Evolutionary conservation across 2,329 filamentous ascomycete genomes (phyloP).

Genomic region (Curvularia sp.): DNA sequence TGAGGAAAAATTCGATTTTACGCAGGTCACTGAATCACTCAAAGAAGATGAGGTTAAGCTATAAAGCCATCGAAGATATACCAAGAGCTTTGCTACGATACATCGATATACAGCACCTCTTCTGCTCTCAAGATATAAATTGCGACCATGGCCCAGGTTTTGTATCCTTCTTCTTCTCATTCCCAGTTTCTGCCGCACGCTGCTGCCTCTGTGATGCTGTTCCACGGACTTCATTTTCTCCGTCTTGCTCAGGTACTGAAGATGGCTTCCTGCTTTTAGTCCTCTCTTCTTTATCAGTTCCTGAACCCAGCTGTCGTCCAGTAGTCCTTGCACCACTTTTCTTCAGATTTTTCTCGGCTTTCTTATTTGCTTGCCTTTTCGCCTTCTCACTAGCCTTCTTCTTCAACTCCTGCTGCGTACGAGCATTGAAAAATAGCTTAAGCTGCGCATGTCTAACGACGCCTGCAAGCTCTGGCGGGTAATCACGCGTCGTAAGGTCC

Average conservation of each 20-base stretch:
- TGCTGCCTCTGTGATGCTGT: background rate
- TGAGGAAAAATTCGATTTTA: background rate
- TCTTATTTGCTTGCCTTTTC: background rate
- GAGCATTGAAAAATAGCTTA: constrained; percentile 1
- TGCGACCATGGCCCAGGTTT: background rate
- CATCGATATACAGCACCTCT: background rate
- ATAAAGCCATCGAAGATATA: background rate
- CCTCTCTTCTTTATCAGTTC: background rate
- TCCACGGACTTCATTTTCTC: background rate
- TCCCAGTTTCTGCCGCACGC: background rate
- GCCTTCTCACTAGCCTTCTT: constrained; percentile 2
- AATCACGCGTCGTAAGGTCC: background rate
- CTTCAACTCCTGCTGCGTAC: background rate
- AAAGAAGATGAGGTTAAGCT: background rate
- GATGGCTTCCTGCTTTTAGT: background rate
- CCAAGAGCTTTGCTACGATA: background rate
- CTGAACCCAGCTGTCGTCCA: background rate
- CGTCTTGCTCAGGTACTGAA: background rate
- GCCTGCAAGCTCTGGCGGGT: background rate
- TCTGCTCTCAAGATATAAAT: background rate
- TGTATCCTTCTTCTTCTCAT: background rate
- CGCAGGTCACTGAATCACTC: background rate
- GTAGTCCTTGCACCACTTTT: background rate
- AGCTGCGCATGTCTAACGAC: constrained; percentile 4
- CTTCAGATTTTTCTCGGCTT: background rate